These are phyloP conservation scores for Cajanus cajan DNA, from an alignment of 306 rosid genomes.

Conservation along the genomic window DNA sequence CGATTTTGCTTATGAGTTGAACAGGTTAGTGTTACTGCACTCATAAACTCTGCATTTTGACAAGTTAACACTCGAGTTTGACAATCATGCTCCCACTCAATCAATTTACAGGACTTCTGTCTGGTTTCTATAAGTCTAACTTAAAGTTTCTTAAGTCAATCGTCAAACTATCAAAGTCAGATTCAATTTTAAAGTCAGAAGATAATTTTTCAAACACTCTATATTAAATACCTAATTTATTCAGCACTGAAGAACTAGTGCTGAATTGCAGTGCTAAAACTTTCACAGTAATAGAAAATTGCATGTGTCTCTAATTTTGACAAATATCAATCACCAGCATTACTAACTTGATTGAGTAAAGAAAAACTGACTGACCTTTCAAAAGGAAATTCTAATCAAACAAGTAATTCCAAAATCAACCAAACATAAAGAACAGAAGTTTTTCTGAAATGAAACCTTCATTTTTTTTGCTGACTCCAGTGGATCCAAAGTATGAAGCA, in stretches of 20 bases:
- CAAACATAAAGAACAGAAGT: constrained; percentile 8
- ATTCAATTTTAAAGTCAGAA: constrained; percentile 11
- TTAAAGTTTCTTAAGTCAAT: background rate
- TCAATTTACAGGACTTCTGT: background rate
- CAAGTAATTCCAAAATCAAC: background rate
- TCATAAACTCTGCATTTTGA: no score
- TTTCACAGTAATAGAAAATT: background rate
- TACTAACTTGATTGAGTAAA: constrained; percentile 14
- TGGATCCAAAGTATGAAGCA: constrained; percentile 27
- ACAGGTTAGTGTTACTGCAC: no score
- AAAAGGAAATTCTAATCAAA: constrained; percentile 11
- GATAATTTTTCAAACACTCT: background rate
- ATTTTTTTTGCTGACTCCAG: constrained; percentile 27
- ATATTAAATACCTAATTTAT: background rate
- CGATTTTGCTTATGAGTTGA: no score
- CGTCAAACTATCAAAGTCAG: background rate
- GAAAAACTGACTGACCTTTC: background rate
- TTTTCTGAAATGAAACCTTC: constrained; percentile 51
- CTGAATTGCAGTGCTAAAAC: constrained; percentile 5
- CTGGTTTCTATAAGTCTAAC: background rate
- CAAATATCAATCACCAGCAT: constrained; percentile 4
- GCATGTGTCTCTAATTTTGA: constrained; percentile 5
- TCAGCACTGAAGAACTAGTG: background rate
- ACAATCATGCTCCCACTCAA: background rate
- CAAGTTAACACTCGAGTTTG: no score